These are phyloP conservation scores for Adansonia rubrostipa DNA, from an alignment of 441 rosid genomes.

Conservation along the genomic window DNA sequence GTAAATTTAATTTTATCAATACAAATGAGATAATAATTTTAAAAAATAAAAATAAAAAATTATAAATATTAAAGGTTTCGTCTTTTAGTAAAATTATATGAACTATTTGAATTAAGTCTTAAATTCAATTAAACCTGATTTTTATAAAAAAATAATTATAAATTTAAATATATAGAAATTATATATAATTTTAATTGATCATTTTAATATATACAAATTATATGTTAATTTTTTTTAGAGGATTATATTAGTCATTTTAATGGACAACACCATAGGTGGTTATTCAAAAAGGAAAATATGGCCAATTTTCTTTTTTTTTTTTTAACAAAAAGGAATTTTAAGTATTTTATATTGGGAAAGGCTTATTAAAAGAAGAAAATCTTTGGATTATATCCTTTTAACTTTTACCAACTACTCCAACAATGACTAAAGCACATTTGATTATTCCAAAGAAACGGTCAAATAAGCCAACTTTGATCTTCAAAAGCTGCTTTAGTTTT, in stretches of 20 bases:
- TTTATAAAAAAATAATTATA: too few species aligned
- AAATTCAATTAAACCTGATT: neutral
- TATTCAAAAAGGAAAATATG: too few species aligned
- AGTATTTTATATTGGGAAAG: neutral
- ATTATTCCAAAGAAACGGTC: conserved; percentile 32
- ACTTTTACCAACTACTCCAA: neutral
- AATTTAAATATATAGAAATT: too few species aligned
- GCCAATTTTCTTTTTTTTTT: neutral
- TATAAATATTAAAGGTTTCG: too few species aligned
- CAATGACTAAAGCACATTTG: neutral
- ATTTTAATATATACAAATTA: too few species aligned
- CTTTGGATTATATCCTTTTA: neutral
- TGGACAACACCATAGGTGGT: neutral
- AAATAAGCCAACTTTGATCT: conserved; percentile 18
- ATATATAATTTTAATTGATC: too few species aligned
- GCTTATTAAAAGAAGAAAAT: neutral
- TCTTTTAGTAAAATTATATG: too few species aligned
- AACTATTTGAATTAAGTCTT: neutral
- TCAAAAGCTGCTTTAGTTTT: conserved; percentile 15
- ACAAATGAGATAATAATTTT: too few species aligned
- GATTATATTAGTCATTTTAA: neutral
- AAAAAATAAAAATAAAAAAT: too few species aligned
- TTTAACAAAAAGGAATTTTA: too few species aligned
- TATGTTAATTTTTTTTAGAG: too few species aligned
- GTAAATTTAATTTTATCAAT: neutral